Percentiles rank a stretch among this genome's conserved stretches.
These are phyloP conservation scores for Candida oleophila DNA, from an alignment of 805 yeast genomes.

Conservation along the genomic window DNA sequence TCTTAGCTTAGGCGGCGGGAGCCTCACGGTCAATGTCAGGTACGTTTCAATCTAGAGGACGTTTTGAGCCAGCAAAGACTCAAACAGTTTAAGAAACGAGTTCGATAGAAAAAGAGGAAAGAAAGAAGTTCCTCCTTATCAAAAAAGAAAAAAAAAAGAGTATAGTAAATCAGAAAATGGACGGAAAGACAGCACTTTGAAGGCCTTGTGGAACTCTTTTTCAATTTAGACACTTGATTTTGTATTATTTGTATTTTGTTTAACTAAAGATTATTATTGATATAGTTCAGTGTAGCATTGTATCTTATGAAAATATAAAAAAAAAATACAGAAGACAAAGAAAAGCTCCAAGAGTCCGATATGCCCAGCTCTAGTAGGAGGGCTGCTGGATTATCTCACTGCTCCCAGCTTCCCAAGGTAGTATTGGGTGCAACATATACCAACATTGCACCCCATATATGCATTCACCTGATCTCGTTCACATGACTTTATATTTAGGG, in stretches of 20 bases:
- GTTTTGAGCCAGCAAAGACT: neutral
- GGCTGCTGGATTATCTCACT: no score
- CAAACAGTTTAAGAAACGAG: neutral
- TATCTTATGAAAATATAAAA: no score
- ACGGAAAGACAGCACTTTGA: no score
- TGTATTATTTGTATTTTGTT: neutral
- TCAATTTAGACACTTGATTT: neutral
- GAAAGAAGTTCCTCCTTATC: neutral
- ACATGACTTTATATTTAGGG: neutral
- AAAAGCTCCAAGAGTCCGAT: no score
- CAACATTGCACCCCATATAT: neutral
- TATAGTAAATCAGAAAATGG: neutral
- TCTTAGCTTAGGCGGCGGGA: slow-evolving; percentile 37
- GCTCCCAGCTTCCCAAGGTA: no score
- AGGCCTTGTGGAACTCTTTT: neutral
- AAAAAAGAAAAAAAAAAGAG: neutral
- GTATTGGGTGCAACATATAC: no score
- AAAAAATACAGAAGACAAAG: no score
- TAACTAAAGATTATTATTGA: neutral
- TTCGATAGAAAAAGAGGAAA: neutral
- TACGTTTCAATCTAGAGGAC: slow-evolving; percentile 14
- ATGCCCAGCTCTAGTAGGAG: no score
- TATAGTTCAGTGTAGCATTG: no score
- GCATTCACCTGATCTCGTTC: neutral
- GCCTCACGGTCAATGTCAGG: slow-evolving; percentile 39